Base-by-base conservation (phyloP, 2,329 filamentous ascomycete species). In the Triangularia verruculosa region DNA sequence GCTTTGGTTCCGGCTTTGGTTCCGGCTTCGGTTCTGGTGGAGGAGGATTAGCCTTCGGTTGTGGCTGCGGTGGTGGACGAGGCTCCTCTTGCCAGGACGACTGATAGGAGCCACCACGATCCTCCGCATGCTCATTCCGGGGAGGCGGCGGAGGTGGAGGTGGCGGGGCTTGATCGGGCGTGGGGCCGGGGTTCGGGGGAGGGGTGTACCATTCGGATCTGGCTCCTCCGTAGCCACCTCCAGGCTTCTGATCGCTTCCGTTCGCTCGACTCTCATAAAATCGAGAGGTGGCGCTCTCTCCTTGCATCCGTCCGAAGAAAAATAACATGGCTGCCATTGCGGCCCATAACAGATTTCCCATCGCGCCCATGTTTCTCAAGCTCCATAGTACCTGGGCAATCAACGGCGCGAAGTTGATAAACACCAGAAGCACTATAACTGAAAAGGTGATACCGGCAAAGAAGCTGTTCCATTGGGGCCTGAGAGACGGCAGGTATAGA, bases 401-500 rank as follows among this genome's bases (percentile, higher is more conserved):
- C 15, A 54, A 15, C 22, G 51, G 51, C 8, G 51, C 51, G 12
- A 58, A 34, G 12, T 27, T 34, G 34, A 58, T 34, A 6, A 47
- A 22, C 4, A 43, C 25, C 56, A 58, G 17, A 17, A 47, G 9
- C 11, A 58, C 22, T 2, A 92, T 92, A 64, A 86, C 89, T 2
- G 39, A 47, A 9, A n/a, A 47, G 47, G 88, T 90, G 70, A 93
- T 92, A 27, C 94, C 94, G 3, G 93, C 93, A 22, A 93, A 83
- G 76, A 97, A 98, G 78, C 92, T 96, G 77, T 97, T 97, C 72
- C 89, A 83, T 72, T 95, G 91, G 20, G 92, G 90, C 73, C 89
- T 86, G 66, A 98, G 77, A 0, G 93, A 97, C 0, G 94, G 94
- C n/a, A 98, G 85, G 76, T 98, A 97, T 27, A 98, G 81, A 77